Evolutionary conservation across 345 rosid genomes (phyloP).

Genomic region (Gossypium raimondii): DNA sequence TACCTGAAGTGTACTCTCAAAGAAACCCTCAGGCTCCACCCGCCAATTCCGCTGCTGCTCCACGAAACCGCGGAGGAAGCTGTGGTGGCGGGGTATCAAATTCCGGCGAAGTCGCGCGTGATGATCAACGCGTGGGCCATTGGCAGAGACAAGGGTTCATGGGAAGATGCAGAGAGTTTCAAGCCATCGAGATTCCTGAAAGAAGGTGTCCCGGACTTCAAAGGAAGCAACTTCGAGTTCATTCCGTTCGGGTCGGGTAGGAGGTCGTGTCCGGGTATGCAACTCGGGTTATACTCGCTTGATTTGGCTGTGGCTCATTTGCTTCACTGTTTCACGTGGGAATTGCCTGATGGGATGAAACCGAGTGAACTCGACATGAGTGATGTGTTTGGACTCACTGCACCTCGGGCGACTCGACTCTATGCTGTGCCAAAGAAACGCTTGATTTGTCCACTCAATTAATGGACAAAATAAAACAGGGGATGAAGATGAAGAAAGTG

Average conservation of each 20-base stretch:
- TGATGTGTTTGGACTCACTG: slow-evolving; percentile 83
- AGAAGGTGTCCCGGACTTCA: slow-evolving; percentile 63
- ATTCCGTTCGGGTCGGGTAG: slow-evolving; percentile 94
- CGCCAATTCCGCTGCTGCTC: slow-evolving; percentile 90
- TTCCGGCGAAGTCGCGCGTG: slow-evolving; percentile 70
- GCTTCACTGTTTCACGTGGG: slow-evolving; percentile 77
- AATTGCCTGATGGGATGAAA: slow-evolving; percentile 84
- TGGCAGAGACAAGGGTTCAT: slow-evolving; percentile 58
- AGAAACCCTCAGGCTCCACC: slow-evolving; percentile 84
- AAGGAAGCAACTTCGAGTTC: slow-evolving; percentile 75
- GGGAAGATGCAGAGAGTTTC: slow-evolving; percentile 79
- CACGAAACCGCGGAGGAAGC: slow-evolving; percentile 76
- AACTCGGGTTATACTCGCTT: slow-evolving; percentile 73
- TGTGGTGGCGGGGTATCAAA: slow-evolving; percentile 54
- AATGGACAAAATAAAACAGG: neutral
- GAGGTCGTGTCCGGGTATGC: slow-evolving; percentile 93
- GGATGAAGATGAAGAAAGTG: neutral
- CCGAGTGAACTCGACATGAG: slow-evolving; percentile 80
- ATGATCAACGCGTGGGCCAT: slow-evolving; percentile 82
- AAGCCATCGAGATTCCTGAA: slow-evolving; percentile 69
- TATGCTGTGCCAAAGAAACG: slow-evolving; percentile 58
- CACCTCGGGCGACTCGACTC: slow-evolving; percentile 72
- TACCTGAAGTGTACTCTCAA: slow-evolving; percentile 61
- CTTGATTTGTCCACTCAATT: slow-evolving; percentile 40
- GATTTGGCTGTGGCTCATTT: slow-evolving; percentile 69